Base-by-base conservation (phyloP, 805 yeast species). In the Kodamaea fukazawae region DNA sequence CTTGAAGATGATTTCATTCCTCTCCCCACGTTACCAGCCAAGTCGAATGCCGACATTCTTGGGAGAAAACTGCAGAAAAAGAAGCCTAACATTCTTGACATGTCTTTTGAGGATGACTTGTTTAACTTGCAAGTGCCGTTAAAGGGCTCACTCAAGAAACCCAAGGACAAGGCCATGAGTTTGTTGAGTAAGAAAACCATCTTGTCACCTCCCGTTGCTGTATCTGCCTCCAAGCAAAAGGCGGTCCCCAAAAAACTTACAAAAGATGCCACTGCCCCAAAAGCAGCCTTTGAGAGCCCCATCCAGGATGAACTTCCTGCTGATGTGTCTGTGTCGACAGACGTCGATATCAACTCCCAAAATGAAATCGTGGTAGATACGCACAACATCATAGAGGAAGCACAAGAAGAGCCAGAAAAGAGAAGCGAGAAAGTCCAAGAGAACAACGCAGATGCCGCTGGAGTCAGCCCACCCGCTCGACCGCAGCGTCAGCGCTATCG, bases 251-350 rank as follows among this genome's bases (percentile, higher is more conserved):
- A 13, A 28, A 14, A 35, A 20, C 32, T n/a, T 16, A 9, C 15
- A 14, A 17, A 35, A 22, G 33, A 30, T 5, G n/a, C 5, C n/a
- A 9, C 13, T 27, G 6, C 15, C n/a, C 5, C 5, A 12, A 27
- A 27, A 8, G 8, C 23, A 18, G 16, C 30, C 4, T 10, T 7
- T 3, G 32, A 32, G 8, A 41, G 40, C 13, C 41, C 44, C 4
- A 36, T 39, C 11, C 49, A 47, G n/a, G 41, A 38, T 13, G 37
- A 33, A 9, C 37, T 50, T 18, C 54, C 55, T 6, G 44, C 52
- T 9, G 48, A 52, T 36, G 40, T 53, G 8, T 53, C 57, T 9
- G 54, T 38, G 4, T 51, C 57, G 3, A 43, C 32, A 4, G 37
- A 28, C n/a, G 26, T 17, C 12, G 35, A 30, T 8, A 25, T 32